phyloP scores from a whole-genome alignment of 805 yeast genomes.

The Ogataea philodendri region DNA sequence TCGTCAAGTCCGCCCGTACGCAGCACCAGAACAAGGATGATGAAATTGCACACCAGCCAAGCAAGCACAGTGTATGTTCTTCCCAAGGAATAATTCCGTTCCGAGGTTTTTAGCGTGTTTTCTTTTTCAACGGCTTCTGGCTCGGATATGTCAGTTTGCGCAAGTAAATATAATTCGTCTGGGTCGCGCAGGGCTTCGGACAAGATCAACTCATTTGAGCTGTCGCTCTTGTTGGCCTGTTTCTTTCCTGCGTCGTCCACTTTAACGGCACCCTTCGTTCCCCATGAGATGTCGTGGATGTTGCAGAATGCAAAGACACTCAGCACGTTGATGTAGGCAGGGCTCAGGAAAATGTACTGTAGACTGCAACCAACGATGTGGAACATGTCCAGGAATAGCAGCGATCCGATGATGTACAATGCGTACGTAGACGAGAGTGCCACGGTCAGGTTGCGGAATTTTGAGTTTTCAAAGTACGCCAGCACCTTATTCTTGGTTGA shows the following conservation, averaged over 20 bases:
- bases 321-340: slow-evolving; percentile 84
- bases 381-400: slow-evolving; percentile 83
- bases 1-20: slow-evolving; percentile 76
- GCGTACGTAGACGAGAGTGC: slow-evolving; percentile 81
- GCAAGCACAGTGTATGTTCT: slow-evolving; percentile 83
- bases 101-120: slow-evolving; percentile 24
- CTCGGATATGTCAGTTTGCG: slow-evolving; percentile 27
- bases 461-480: slow-evolving; percentile 56
- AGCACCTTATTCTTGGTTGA: slow-evolving; percentile 38
- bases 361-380: slow-evolving; percentile 82
- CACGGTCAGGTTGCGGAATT: slow-evolving; percentile 80
- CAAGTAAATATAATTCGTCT: slow-evolving; percentile 28
- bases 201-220: slow-evolving; percentile 22
- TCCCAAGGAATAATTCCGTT: slow-evolving; percentile 81
- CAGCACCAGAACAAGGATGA: slow-evolving; percentile 74
- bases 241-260: slow-evolving; percentile 57
- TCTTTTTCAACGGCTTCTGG: slow-evolving; percentile 49
- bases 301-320: slow-evolving; percentile 94
- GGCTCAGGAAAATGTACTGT: slow-evolving; percentile 80
- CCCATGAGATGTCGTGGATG: slow-evolving; percentile 95
- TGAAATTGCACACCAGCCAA: slow-evolving; percentile 84
- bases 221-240: slow-evolving; percentile 41
- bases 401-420: slow-evolving; percentile 71
- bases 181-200: slow-evolving; percentile 34
- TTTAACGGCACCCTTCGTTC: slow-evolving; percentile 82